Conservation (phyloP, 2,329 filamentous ascomycete species). For the Alternaria brassicicola region DNA sequence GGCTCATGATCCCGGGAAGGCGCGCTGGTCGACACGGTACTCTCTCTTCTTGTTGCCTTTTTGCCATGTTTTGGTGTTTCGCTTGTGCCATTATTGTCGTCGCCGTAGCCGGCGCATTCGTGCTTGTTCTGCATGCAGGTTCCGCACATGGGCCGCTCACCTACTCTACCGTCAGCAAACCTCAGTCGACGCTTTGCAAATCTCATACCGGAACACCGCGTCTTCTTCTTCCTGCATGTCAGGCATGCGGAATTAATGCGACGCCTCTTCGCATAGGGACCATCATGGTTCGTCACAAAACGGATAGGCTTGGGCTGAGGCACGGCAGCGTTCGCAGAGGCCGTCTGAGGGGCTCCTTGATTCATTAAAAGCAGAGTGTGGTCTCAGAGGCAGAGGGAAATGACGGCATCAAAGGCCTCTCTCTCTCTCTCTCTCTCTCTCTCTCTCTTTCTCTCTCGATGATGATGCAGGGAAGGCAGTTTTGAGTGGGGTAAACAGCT, state of each 20-base stretch:
- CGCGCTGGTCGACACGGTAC: constrained; percentile 15
- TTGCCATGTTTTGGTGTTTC: constrained; percentile 30
- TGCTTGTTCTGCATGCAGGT: constrained; percentile 57
- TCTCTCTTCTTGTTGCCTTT: constrained; percentile 31
- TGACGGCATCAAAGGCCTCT: constrained; percentile 16
- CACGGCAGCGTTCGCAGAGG: constrained; percentile 37
- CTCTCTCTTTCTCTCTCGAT: too few relatives aligned
- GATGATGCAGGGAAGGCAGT: constrained; percentile 9
- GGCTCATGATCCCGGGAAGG: constrained; percentile 24
- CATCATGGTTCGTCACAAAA: constrained; percentile 52
- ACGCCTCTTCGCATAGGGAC: constrained; percentile 50
- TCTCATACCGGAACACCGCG: constrained; percentile 52
- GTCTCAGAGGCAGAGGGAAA: constrained; percentile 12
- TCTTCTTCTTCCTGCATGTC: constrained; percentile 58
- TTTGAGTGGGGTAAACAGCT: constrained; percentile 20
- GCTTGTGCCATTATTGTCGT: constrained; percentile 36
- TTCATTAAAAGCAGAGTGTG: constrained; percentile 41
- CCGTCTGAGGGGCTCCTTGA: constrained; percentile 35
- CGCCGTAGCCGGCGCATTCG: constrained; percentile 55
- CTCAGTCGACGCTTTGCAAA: too few relatives aligned
- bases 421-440: too few relatives aligned
- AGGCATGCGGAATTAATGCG: constrained; percentile 53
- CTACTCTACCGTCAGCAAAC: constrained; percentile 23
- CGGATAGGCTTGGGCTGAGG: constrained; percentile 48
- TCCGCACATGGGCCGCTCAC: constrained; percentile 52